These are phyloP conservation scores for Talaromyces sp. DNA, from an alignment of 2,329 filamentous ascomycete genomes.

Conservation along the genomic window DNA sequence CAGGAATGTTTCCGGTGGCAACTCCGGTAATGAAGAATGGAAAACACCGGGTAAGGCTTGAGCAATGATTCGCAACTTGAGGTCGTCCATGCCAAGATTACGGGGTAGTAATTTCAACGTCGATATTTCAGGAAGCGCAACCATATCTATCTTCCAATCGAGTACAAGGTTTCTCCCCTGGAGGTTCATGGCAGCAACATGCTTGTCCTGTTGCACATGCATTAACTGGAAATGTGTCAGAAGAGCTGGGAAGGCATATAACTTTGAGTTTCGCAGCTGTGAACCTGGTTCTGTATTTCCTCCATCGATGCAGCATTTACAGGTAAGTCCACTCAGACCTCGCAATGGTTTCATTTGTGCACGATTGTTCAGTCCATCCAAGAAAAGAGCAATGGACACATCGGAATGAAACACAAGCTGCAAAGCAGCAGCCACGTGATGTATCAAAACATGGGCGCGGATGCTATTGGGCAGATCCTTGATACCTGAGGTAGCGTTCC, in stretches of 20 bases:
- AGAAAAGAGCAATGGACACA: constrained; percentile 57
- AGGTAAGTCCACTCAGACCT: constrained; percentile 53
- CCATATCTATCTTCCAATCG: constrained; percentile 61
- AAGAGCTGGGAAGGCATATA: constrained; percentile 31
- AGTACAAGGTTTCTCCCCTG: constrained; percentile 28
- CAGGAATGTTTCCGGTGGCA: constrained; percentile 9
- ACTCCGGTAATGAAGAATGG: constrained; percentile 11
- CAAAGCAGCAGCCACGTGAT: constrained; percentile 60
- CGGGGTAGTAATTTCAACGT: constrained; percentile 18
- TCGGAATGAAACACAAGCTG: constrained; percentile 55
- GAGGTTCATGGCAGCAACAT: constrained; percentile 21
- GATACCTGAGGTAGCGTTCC: constrained; percentile 58
- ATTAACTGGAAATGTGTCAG: constrained; percentile 39
- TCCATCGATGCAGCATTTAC: constrained; percentile 49
- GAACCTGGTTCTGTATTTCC: constrained; percentile 16
- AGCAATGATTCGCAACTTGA: constrained; percentile 51
- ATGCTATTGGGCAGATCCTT: constrained; percentile 60
- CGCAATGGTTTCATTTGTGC: constrained; percentile 56
- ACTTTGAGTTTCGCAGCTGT: constrained; percentile 18
- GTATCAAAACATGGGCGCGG: constrained; percentile 60
- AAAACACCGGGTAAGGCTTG: constrained; percentile 50
- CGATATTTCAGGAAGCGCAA: constrained; percentile 53
- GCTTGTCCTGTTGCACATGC: constrained; percentile 29
- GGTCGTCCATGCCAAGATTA: constrained; percentile 49
- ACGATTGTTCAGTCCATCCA: constrained; percentile 55